phyloP scores from a whole-genome alignment of 140 eudicot species.

The Flaveria floridana region DNA sequence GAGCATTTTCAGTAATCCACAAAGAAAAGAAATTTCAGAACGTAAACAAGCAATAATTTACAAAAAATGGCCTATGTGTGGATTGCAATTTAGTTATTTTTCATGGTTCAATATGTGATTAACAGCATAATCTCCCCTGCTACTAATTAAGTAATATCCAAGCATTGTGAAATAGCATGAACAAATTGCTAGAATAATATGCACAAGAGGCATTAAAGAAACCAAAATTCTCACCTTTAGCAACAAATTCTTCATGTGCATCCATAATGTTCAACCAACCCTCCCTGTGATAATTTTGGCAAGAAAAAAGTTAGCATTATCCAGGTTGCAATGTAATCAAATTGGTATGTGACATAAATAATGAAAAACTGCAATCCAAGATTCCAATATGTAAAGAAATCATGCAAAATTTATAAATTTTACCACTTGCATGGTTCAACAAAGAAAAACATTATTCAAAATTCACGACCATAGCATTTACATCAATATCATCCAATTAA shows the following conservation, averaged over 20 bases:
- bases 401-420: too few relatives aligned
- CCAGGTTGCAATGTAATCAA: slow-evolving; percentile 17
- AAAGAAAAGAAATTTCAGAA: not conserved
- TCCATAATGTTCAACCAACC: slow-evolving; percentile 37
- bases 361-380: not conserved
- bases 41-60: not conserved
- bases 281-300: slow-evolving; percentile 39
- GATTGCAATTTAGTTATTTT: slow-evolving; percentile 1
- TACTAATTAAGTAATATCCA: not conserved
- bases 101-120: slow-evolving; percentile 5
- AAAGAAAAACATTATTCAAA: not conserved
- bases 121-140: not conserved
- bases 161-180: slow-evolving; percentile 20
- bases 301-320: slow-evolving; percentile 30
- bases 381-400: not conserved
- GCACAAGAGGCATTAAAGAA: not conserved
- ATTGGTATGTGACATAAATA: slow-evolving; percentile 1
- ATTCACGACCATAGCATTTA: slow-evolving; percentile 7
- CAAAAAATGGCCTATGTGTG: not conserved
- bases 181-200: not conserved
- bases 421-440: not conserved
- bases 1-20: not conserved
- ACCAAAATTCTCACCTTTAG: slow-evolving; percentile 42
- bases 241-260: slow-evolving; percentile 39
- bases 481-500: slow-evolving; percentile 1